Conservation (phyloP, 768 basidiomycete species). For the Cystofilobasidium macerans region DNA sequence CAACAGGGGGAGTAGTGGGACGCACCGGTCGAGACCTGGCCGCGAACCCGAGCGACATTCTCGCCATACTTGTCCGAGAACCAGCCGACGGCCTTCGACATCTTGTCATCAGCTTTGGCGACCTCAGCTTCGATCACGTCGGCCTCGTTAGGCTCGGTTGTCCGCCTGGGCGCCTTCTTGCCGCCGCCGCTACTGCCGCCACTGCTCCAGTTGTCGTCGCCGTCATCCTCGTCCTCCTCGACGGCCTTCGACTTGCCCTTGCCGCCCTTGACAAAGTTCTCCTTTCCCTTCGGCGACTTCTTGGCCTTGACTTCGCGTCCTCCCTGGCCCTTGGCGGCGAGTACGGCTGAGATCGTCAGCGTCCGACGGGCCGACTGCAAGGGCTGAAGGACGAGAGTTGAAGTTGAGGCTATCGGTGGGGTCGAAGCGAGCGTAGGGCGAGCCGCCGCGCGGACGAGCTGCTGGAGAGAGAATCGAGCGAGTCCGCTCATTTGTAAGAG, state of each 20-base stretch:
- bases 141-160: not conserved
- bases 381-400: too few species aligned
- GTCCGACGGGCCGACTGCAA: too few species aligned
- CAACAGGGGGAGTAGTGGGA: not conserved
- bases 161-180: not conserved
- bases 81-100: slow-evolving; percentile 12
- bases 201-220: slow-evolving; percentile 7
- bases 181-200: not conserved
- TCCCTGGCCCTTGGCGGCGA: slow-evolving; percentile 16
- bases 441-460: not conserved
- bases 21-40: slow-evolving; percentile 16
- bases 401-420: not conserved
- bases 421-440: not conserved
- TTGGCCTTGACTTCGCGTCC: slow-evolving; percentile 18
- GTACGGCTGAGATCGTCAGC: not conserved
- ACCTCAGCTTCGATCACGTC: slow-evolving; percentile 4
- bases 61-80: slow-evolving; percentile 13
- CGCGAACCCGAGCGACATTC: slow-evolving; percentile 8
- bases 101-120: slow-evolving; percentile 15
- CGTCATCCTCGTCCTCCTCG: slow-evolving; percentile 11
- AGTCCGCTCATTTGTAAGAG: not conserved
- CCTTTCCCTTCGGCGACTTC: slow-evolving; percentile 16
- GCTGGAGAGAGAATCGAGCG: not conserved
- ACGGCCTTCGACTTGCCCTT: slow-evolving; percentile 7
- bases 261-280: not conserved